Conservation (phyloP, 345 rosid species). For the Lepidium aucheri region DNA sequence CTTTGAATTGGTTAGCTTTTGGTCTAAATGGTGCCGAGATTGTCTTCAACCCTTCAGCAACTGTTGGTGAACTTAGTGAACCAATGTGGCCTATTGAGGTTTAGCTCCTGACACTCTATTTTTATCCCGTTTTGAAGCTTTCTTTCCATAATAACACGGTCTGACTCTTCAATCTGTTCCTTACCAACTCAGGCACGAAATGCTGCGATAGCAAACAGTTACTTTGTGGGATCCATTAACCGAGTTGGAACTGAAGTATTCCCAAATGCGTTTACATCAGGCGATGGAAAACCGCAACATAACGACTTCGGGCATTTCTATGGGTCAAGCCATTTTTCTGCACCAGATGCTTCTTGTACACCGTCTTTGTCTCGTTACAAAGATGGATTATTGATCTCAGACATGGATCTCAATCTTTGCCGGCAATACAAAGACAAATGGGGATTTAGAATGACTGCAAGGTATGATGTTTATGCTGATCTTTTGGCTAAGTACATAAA, state of each 20-base stretch:
- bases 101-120: neutral
- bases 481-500: slow-evolving; percentile 46
- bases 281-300: slow-evolving; percentile 86
- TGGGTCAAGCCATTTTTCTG: slow-evolving; percentile 87
- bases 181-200: slow-evolving; percentile 58
- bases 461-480: slow-evolving; percentile 65
- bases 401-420: slow-evolving; percentile 91
- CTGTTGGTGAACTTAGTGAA: slow-evolving; percentile 94
- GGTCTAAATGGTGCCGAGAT: slow-evolving; percentile 97
- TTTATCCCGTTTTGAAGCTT: neutral
- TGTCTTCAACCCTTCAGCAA: slow-evolving; percentile 97
- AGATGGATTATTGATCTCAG: slow-evolving; percentile 75
- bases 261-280: slow-evolving; percentile 88
- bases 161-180: neutral
- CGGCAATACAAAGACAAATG: slow-evolving; percentile 90
- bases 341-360: slow-evolving; percentile 92
- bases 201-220: slow-evolving; percentile 92
- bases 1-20: slow-evolving; percentile 91
- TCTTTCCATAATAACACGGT: neutral
- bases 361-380: slow-evolving; percentile 70
- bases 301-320: slow-evolving; percentile 86
- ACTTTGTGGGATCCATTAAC: slow-evolving; percentile 92
- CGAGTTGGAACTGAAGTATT: slow-evolving; percentile 93
- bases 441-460: slow-evolving; percentile 89
- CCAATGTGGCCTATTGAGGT: slow-evolving; percentile 99